These are phyloP conservation scores for Beauveria pseudobassiana DNA, from an alignment of 2,329 filamentous ascomycete genomes.

Conservation along the genomic window DNA sequence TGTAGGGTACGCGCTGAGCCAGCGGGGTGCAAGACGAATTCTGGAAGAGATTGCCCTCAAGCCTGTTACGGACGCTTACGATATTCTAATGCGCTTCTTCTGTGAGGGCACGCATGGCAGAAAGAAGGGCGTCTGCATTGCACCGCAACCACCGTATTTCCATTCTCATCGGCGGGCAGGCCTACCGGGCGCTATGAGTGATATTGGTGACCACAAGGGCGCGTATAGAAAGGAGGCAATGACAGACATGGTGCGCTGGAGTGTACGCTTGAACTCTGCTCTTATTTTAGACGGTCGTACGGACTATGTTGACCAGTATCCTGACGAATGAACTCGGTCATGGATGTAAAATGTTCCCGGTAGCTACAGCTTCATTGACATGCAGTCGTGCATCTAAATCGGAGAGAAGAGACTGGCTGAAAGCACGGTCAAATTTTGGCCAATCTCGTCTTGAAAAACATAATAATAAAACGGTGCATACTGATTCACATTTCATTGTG, in stretches of 20 bases:
- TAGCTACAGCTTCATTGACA: too few species aligned
- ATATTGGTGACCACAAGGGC: slow-evolving; percentile 28
- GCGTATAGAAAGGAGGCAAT: slow-evolving; percentile 21
- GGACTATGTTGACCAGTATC: slow-evolving; percentile 19
- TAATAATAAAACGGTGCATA: too few species aligned
- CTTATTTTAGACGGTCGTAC: slow-evolving; percentile 27
- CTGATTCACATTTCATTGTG: too few species aligned
- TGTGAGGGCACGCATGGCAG: slow-evolving; percentile 32
- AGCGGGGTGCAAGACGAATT: slow-evolving; percentile 33
- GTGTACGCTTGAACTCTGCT: slow-evolving; percentile 33
- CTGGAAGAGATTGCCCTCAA: slow-evolving; percentile 37
- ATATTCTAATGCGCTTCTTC: slow-evolving; percentile 38
- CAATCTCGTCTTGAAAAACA: too few species aligned
- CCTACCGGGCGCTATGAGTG: slow-evolving; percentile 23
- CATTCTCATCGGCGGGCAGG: slow-evolving; percentile 37
- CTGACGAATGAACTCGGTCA: neutral
- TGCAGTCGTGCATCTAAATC: too few species aligned
- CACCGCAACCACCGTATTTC: slow-evolving; percentile 36
- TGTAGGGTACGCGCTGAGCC: slow-evolving; percentile 37
- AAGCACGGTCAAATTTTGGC: too few species aligned
- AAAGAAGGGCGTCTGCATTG: slow-evolving; percentile 31
- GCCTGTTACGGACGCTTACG: slow-evolving; percentile 31
- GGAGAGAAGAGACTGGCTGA: too few species aligned
- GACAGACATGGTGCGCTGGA: slow-evolving; percentile 32
- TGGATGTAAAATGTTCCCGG: neutral